These are phyloP conservation scores for Ailanthus altissimus DNA, from an alignment of 345 rosid species.

Conservation along the genomic window DNA sequence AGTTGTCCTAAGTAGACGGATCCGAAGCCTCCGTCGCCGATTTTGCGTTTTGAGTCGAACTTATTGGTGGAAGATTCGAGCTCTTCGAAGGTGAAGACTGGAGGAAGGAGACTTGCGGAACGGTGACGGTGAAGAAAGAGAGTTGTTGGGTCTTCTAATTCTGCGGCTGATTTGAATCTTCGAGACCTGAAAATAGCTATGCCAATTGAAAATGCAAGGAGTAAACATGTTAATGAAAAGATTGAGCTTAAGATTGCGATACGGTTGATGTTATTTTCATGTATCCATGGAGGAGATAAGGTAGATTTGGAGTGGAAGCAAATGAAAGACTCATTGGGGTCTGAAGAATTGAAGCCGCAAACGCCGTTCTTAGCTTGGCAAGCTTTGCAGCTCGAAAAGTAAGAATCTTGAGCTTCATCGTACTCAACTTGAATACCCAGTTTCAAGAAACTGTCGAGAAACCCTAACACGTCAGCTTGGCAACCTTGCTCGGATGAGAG, in stretches of 20 bases:
- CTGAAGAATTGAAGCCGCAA: conserved; percentile 75
- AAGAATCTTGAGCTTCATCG: conserved; percentile 62
- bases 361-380: conserved; percentile 54
- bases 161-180: conserved; percentile 38
- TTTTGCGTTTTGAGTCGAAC: conserved; percentile 78
- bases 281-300: conserved; percentile 39
- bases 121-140: conserved; percentile 81
- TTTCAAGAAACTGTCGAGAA: conserved; percentile 44
- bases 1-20: conserved; percentile 81
- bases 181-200: conserved; percentile 58
- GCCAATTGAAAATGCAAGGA: conserved; percentile 45
- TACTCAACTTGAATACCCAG: conserved; percentile 67
- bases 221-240: conserved; percentile 53
- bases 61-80: conserved; percentile 73
- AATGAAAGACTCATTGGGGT: conserved; percentile 53
- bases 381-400: conserved; percentile 55
- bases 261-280: conserved; percentile 34
- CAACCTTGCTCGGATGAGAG: conserved; percentile 58
- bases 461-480: conserved; percentile 54
- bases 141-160: conserved; percentile 71
- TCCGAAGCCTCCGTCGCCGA: conserved; percentile 95
- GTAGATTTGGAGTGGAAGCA: conserved; percentile 50
- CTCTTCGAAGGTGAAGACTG: conserved; percentile 88
- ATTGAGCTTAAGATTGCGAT: conserved; percentile 52
- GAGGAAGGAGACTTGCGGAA: conserved; percentile 72